Percentiles rank a stretch among this genome's conserved stretches.
Evolutionary conservation across 345 rosid species (phyloP).

Genomic region (Citrus cavaleriei): DNA sequence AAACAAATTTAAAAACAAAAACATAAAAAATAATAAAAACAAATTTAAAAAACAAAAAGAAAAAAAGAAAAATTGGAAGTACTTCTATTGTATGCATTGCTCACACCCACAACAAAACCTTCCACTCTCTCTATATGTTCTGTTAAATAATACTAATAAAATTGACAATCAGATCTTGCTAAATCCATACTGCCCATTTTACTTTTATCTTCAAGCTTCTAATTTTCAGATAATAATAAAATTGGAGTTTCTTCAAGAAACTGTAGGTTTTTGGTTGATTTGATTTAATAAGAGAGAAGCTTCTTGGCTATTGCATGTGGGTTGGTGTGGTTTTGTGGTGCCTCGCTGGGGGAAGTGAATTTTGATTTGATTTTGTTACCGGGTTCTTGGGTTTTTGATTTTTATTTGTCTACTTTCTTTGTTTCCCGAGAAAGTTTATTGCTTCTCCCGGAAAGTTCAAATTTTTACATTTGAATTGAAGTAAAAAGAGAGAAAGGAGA

Average conservation of each 20-base stretch:
- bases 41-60: background rate
- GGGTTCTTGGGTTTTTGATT: background rate
- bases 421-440: background rate
- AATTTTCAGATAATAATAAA: background rate
- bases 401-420: background rate
- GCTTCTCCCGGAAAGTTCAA: background rate
- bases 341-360: slow-evolving; percentile 26
- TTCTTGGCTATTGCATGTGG: background rate
- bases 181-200: background rate
- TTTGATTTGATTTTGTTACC: background rate
- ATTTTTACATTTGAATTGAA: slow-evolving; percentile 8
- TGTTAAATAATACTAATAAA: background rate
- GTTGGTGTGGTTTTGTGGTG: background rate
- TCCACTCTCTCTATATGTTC: background rate
- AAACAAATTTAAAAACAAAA: background rate
- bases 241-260: background rate
- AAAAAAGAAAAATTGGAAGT: background rate
- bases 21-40: no score
- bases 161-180: slow-evolving; percentile 5
- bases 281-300: slow-evolving; percentile 3
- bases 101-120: background rate
- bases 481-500: background rate
- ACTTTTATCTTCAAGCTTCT: background rate
- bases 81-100: background rate
- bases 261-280: background rate